Conservation (phyloP, 176 grass and related monocot species). For the Melocanna baccifera region DNA sequence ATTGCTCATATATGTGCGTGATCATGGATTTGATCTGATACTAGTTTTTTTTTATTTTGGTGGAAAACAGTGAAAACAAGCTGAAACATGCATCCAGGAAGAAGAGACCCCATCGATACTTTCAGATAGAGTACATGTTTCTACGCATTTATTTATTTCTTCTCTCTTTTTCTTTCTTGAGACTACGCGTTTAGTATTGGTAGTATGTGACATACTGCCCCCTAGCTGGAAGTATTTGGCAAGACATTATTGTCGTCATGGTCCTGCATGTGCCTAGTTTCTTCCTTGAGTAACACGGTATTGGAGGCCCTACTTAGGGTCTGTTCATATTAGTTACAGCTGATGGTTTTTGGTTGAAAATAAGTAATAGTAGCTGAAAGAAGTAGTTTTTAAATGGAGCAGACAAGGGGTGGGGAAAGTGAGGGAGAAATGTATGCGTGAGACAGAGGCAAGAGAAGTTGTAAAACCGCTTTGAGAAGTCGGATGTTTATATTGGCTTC, state of each 20-base stretch:
- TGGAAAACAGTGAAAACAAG: background rate
- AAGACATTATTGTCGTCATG: slow-evolving; percentile 30
- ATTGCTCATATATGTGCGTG: background rate
- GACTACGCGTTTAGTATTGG: background rate
- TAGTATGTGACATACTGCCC: background rate
- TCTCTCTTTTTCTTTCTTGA: background rate
- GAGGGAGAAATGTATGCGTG: no score
- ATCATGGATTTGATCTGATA: background rate
- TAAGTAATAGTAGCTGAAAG: no score
- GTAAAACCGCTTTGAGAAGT: fast-evolving
- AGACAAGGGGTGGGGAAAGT: no score
- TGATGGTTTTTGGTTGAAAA: no score
- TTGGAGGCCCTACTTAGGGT: background rate
- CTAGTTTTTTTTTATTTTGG: background rate
- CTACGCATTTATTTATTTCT: background rate
- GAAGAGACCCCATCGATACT: background rate
- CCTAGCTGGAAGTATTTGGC: background rate
- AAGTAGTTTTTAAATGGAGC: no score
- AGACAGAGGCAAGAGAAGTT: no score
- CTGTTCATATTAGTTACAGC: no score
- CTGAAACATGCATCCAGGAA: background rate
- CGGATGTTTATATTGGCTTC: no score
- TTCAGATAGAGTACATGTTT: background rate
- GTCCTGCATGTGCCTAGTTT: slow-evolving; percentile 37
- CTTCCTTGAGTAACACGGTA: slow-evolving; percentile 21